Evolutionary conservation across 306 rosid species (phyloP), one percentile per base, ranked within the genome.

Genomic region (Malus orientalis): DNA sequence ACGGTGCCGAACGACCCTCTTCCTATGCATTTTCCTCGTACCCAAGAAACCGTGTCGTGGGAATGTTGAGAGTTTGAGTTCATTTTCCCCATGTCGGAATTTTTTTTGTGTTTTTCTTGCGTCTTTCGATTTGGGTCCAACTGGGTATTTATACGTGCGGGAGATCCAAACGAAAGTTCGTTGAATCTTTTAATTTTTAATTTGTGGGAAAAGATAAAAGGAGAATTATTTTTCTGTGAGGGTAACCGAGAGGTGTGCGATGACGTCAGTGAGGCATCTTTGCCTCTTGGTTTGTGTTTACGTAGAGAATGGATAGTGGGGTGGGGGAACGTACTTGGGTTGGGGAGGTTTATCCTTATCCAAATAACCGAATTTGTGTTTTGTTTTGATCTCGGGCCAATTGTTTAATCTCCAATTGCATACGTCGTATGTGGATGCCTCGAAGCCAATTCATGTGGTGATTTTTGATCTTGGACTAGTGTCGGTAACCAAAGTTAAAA

Each of bases 1-100:
- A 92, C 98, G 0, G 87, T 72, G 7, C 93, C 98, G 53, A 90
- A 94, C 47, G 91, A 87, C 27, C 98, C 98, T 64, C 82, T 82
- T 16, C 98, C 98, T 8, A 90, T 6, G 44, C 88, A 86, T 74
- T 83, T 88, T 9, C 90, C 97, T 84, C 95, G 87, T 0, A 87
- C 79, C 98, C 98, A 94, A 4, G 90, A 89, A 86, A 74, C 80
- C 86, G 81, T 75, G 58, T 51, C 20, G 55, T 32, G 16, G 42
- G 47, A 71, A 15, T 51, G 55, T 25, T 40, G 76, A 72, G 36
- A 62, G 45, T 67, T 44, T 12, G 20, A 45, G 23, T 36, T 55
- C 12, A 70, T 45, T 18, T 65, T 75, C 11, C 12, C 74, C 75
- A 65, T 57, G 13, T 62, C 29, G 12, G 14, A 64, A 49, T 4